Percentiles rank a stretch among this genome's conserved stretches.
These are phyloP conservation scores for Kwoniella europaea DNA, from an alignment of 768 basidiomycete species.

Conservation along the genomic window DNA sequence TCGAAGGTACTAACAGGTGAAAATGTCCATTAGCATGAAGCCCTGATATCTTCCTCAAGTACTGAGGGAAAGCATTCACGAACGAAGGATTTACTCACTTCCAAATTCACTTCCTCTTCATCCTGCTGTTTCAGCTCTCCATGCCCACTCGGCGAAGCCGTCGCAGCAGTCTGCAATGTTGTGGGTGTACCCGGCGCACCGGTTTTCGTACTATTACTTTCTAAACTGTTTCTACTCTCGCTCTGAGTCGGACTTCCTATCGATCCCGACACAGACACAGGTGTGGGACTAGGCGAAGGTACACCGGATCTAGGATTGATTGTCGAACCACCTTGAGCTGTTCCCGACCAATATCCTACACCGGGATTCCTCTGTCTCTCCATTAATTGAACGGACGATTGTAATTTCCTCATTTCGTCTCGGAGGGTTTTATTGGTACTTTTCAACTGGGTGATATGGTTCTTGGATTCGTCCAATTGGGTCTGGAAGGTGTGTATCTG, in stretches of 20 bases:
- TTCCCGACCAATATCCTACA: constrained; percentile 79
- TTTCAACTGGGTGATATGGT: constrained; percentile 72
- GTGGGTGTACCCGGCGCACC: neutral
- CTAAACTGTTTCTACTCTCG: constrained; percentile 29
- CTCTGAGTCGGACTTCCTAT: constrained; percentile 29
- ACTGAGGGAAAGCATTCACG: too few species aligned
- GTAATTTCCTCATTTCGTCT: constrained; percentile 93
- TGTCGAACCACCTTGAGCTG: constrained; percentile 3
- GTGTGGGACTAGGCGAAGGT: constrained; percentile 15
- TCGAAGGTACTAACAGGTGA: constrained; percentile 84
- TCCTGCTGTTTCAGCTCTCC: constrained; percentile 57
- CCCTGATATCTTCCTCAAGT: too few species aligned
- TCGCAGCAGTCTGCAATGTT: neutral
- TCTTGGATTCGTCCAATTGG: constrained; percentile 73
- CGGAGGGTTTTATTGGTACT: constrained; percentile 85
- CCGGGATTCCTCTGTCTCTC: constrained; percentile 92
- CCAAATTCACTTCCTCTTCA: constrained; percentile 92
- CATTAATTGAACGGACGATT: constrained; percentile 84
- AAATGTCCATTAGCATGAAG: too few species aligned
- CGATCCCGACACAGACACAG: neutral
- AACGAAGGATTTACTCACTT: too few species aligned
- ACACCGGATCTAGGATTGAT: constrained; percentile 11
- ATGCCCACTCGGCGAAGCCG: neutral
- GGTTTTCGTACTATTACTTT: constrained; percentile 21
- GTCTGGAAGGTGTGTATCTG: constrained; percentile 64